Evolutionary conservation across 2,329 filamentous ascomycete genomes (phyloP), one percentile per base, ranked within the genome.

Genomic region (Trichophyton schoenleinii): DNA sequence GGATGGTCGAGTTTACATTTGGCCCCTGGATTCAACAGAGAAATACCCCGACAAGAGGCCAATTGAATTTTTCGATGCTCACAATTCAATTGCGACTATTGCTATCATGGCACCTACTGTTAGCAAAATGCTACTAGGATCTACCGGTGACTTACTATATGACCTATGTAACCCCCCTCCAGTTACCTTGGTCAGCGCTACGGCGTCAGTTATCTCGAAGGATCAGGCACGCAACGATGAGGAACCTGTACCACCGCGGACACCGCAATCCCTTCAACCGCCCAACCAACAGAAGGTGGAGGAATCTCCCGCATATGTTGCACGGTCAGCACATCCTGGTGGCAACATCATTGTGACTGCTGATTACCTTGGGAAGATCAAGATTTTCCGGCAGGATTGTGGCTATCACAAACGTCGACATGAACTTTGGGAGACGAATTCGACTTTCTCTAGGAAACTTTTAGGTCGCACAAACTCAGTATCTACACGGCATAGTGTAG

Each of bases 81-180:
- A 96, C 70, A 84, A 87, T 0, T 86, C 89, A 22, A 89, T 95
- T 63, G 91, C 96, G 2, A 97, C 92, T 0, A 87, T 86, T n/a
- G 89, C 92, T 1, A 77, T 94, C 3, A 87, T 96, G 69, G 92
- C 92, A 0, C 92, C 94, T 0, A 82, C 83, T 0, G 84, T 83
- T 68, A 91, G 90, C 9, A 83, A 89, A 62, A 86, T 88, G 68
- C 78, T 94, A 1, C 80, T 99, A 0, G 86, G 87, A 58, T 81
- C 83, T 13, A 95, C 91, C 0, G 88, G 89, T 61, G 91, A 99
- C 70, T 91, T 94, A 1, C 83, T 99, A n/a, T 99, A 91, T 72
- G 91, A 96, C 68, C 80, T 97, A 0, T 97, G 94, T 78, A 97
- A 97, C 67, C 94, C 94, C 3, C 94, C 92, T 0, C 91, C 92